Evolutionary conservation across 345 rosid species (phyloP), one percentile per base, ranked within the genome.

Genomic region (Eucalyptus cloeziana): DNA sequence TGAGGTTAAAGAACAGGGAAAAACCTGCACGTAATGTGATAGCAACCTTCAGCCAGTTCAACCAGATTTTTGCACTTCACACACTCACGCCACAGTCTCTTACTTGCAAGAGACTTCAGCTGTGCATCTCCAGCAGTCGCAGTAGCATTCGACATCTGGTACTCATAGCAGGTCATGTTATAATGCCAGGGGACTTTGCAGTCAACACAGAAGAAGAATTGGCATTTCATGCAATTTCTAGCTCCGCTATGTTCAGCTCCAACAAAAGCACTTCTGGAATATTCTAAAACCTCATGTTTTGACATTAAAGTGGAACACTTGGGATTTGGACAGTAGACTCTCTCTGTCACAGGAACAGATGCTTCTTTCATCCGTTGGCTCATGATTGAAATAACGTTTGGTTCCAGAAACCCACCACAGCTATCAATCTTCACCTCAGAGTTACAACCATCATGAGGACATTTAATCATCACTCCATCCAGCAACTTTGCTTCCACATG

Each of bases 111-210:
- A n/a, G 92, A 90, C 89, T 93, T 94, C 30, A 95, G 92, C 91
- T 90, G 93, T 85, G 76, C 87, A 90, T 95, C 97, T 80, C 92
- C 96, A 1, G 89, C 52, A 7, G 87, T 89, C 30, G 88, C 89
- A 90, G 90, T 86, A 7, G 93, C 93, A 89, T 94, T 92, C 85
- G 85, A 60, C 33, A 25, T 92, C 89, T 90, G 92, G 92, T 92
- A 95, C 16, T 86, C 91, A 43, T 13, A 1, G 89, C 97, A 97
- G 16, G 92, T 92, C 94, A 93, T 86, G 44, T 58, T 10, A 49
- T 85, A 86, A 87, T 97, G 99, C 98, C 97, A 97, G 30, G 95
- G 97, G 44, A 92, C 98, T 91, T 91, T 93, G 94, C 99, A 97
- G 50, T 94, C 64, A 49, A 93, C 88, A 86, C 99, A 97, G 91